A percentile compares a stretch with the other conserved stretches of the same genome.
Evolutionary conservation across 208 protist genomes (phyloP).

Genomic region (Porcisia hertigi): DNA sequence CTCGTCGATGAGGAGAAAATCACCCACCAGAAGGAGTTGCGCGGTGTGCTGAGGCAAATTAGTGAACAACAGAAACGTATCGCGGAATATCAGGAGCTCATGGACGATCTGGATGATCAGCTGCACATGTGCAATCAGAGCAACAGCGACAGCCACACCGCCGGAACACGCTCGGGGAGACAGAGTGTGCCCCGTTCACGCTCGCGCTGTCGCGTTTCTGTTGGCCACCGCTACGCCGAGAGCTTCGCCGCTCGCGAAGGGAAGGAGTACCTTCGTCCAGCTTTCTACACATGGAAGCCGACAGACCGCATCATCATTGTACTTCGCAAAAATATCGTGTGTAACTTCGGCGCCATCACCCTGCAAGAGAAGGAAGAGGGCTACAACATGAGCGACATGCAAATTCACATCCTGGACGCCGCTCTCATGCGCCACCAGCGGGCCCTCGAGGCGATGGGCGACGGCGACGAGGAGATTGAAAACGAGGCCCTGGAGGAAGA

Average conservation of each 20-base stretch:
- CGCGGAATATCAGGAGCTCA: constrained; percentile 68
- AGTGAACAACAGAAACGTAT: constrained; percentile 72
- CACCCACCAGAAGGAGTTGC: constrained; percentile 60
- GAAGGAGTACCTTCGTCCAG: constrained; percentile 77
- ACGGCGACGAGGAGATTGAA: constrained; percentile 32
- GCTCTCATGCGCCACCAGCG: constrained; percentile 44
- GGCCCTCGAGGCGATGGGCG: constrained; percentile 26
- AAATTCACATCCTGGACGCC: constrained; percentile 64
- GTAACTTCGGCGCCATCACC: constrained; percentile 52
- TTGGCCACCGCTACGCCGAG: constrained; percentile 49
- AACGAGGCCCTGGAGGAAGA: constrained; percentile 34
- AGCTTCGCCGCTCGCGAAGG: constrained; percentile 73
- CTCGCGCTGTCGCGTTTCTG: constrained; percentile 17
- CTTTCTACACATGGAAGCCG: constrained; percentile 77
- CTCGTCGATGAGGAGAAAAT: constrained; percentile 55
- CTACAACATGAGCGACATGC: constrained; percentile 59
- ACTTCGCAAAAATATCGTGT: constrained; percentile 68
- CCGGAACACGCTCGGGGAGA: not conserved
- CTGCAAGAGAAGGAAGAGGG: constrained; percentile 40
- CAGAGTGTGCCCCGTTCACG: constrained; percentile 19
- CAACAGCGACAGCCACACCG: constrained; percentile 22
- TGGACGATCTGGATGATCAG: constrained; percentile 80
- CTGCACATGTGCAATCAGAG: constrained; percentile 57
- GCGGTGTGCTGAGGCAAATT: constrained; percentile 74
- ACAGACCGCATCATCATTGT: constrained; percentile 74